Evolutionary conservation across 2,329 filamentous ascomycete species (phyloP), one percentile per base, ranked within the genome.

Genomic region (Leptographium flavum): DNA sequence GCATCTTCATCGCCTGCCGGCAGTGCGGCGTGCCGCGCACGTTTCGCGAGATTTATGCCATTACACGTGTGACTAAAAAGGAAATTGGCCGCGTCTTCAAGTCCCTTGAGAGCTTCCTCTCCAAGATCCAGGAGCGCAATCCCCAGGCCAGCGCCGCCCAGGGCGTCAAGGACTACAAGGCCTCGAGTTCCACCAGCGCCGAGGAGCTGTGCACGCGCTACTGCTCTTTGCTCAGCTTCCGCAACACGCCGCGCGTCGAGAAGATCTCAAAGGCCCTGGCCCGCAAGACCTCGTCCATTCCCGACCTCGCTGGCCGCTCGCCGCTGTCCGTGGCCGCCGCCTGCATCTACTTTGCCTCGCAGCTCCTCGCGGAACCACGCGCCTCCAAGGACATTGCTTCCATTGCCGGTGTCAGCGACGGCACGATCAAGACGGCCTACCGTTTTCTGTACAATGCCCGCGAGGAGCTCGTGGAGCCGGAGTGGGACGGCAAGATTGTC

Each of bases 81-180:
- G 93, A 98, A 59, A 94, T 98, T 51, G 92, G 92, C 21, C 74
- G 88, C 47, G 90, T 90, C 22, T 98, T 95, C 74, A 98, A 98
- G 69, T 71, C 79, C 47, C 72, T 98, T 38, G 88, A 96, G 65
- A 79, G 81, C 54, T 95, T 94, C 65, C 74, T 96, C 57, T 79
- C 81, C 57, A 80, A 80, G 55, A 74, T 81, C 42, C 76, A 86
- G 57, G 79, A 81, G 52, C 67, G 75, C 45, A 73, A 77, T 56
- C 53, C 54, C 23, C 71, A 71, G 51, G 55, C 69, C 35, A 56
- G 60, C 46, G 69, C 50, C 65, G 71, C 53, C 17, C 50, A 51
- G 39, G 52, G 64, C 61, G 76, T 80, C 64, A 73, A 79, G 53
- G 72, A 76, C 50, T 88, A 88, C 67, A 77, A 81, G 53, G 76